Percentiles rank a stretch among this genome's conserved stretches.
phyloP scores from a whole-genome alignment of 768 basidiomycete genomes.

The Holtermanniella nyarrowii region DNA sequence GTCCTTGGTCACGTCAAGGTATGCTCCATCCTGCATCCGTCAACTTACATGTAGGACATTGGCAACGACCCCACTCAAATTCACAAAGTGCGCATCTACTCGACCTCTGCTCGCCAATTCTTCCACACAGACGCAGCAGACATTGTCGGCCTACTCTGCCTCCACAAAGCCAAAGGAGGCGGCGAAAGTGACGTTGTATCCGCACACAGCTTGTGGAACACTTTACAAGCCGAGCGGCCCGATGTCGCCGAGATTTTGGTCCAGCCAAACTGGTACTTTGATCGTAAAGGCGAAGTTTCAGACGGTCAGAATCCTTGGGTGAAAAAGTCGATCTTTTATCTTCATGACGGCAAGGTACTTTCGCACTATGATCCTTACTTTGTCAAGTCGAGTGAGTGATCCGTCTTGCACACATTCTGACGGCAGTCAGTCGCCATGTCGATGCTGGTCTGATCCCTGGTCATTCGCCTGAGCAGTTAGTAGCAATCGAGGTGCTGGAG shows the following conservation, averaged over 20 bases:
- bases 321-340: conserved; percentile 20
- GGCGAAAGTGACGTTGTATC: conserved; percentile 38
- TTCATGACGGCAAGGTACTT: conserved; percentile 21
- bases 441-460: conserved; percentile 26
- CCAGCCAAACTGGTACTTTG: conserved; percentile 38
- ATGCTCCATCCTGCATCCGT: not conserved
- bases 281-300: conserved; percentile 38
- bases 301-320: conserved; percentile 32
- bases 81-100: conserved; percentile 28
- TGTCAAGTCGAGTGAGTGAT: conserved; percentile 21
- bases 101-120: conserved; percentile 29
- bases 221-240: conserved; percentile 31
- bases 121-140: conserved; percentile 37
- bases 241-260: conserved; percentile 31
- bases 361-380: conserved; percentile 32
- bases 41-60: conserved; percentile 17
- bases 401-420: not conserved
- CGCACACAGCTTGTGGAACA: conserved; percentile 35
- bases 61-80: conserved; percentile 38
- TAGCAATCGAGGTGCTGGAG: conserved; percentile 35
- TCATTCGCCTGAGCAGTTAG: conserved; percentile 21
- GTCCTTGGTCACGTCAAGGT: conserved; percentile 39
- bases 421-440: conserved; percentile 19
- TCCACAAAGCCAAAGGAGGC: conserved; percentile 35
- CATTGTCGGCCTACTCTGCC: conserved; percentile 38